These are phyloP conservation scores for Mycothermus thermophilus DNA, from an alignment of 495 filamentous ascomycete species.

Conservation along the genomic window DNA sequence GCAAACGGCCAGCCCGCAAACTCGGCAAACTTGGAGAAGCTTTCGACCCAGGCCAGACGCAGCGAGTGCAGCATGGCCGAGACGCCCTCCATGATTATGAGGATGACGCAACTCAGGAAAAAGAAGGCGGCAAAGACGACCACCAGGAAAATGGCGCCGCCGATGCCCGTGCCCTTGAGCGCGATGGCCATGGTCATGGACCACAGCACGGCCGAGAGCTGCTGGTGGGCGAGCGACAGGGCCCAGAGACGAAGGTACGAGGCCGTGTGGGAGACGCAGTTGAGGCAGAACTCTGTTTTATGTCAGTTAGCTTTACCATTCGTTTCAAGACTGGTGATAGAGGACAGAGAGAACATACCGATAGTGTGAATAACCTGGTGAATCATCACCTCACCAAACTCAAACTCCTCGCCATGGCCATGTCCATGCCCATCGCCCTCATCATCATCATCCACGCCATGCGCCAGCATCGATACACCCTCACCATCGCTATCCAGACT, in stretches of 20 bases:
- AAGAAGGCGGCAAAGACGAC: slow-evolving; percentile 80
- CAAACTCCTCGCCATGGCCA: slow-evolving; percentile 59
- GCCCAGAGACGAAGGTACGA: slow-evolving; percentile 99
- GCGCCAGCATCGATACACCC: slow-evolving; percentile 80
- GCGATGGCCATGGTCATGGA: slow-evolving; percentile 77
- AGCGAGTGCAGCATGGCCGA: slow-evolving; percentile 59
- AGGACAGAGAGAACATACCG: slow-evolving; percentile 37
- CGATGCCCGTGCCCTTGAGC: slow-evolving; percentile 48
- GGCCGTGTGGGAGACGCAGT: slow-evolving; percentile 96
- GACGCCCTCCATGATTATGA: slow-evolving; percentile 44
- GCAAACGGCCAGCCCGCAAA: slow-evolving; percentile 84
- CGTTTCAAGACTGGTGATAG: not conserved
- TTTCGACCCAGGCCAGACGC: slow-evolving; percentile 96
- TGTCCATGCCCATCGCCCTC: slow-evolving; percentile 18
- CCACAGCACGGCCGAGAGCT: slow-evolving; percentile 94
- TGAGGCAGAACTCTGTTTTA: slow-evolving; percentile 80
- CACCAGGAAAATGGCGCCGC: slow-evolving; percentile 68
- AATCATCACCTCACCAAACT: slow-evolving; percentile 93
- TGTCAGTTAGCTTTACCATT: slow-evolving; percentile 3
- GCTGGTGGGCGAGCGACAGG: slow-evolving; percentile 90
- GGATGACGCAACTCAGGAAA: slow-evolving; percentile 59
- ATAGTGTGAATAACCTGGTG: slow-evolving; percentile 99
- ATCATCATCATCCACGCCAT: slow-evolving; percentile 51
- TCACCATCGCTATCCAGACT: slow-evolving; percentile 72
- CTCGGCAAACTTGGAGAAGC: slow-evolving; percentile 99